A percentile compares a stretch with the other conserved stretches of the same genome.
Evolutionary conservation across 169 alveolate species (phyloP).

Genomic region (Eimeria falciformis): DNA sequence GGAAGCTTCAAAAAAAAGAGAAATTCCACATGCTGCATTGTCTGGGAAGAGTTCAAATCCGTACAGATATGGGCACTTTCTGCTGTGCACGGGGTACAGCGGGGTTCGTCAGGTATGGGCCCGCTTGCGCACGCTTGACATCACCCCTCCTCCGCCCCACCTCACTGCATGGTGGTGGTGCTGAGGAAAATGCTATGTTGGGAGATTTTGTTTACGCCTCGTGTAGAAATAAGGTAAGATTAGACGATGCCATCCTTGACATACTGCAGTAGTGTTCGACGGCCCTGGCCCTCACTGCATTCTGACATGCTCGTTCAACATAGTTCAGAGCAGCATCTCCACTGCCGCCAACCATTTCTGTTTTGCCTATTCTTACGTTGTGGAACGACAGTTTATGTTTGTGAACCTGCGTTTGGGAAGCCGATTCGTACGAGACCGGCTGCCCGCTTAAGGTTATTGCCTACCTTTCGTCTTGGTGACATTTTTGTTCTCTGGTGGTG

Average conservation of each 20-base stretch:
- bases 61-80: too few species aligned
- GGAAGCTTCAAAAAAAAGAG: too few species aligned
- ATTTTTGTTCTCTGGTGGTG: not conserved
- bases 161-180: not conserved
- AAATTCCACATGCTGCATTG: too few species aligned
- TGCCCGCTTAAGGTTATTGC: not conserved
- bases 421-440: not conserved
- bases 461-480: not conserved
- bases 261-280: not conserved
- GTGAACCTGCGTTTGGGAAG: not conserved
- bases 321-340: constrained; percentile 7
- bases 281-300: constrained; percentile 1
- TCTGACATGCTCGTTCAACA: not conserved
- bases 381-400: not conserved
- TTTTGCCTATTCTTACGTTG: not conserved
- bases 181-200: constrained; percentile 18
- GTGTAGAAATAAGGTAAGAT: constrained; percentile 36
- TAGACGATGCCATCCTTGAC: not conserved
- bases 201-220: constrained; percentile 55
- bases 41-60: too few species aligned
- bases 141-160: constrained; percentile 70
- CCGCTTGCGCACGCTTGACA: constrained; percentile 60
- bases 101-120: constrained; percentile 64
- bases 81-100: too few species aligned
- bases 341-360: not conserved